Conservation (phyloP, 768 basidiomycete species). For the Tulasnella sp. region DNA sequence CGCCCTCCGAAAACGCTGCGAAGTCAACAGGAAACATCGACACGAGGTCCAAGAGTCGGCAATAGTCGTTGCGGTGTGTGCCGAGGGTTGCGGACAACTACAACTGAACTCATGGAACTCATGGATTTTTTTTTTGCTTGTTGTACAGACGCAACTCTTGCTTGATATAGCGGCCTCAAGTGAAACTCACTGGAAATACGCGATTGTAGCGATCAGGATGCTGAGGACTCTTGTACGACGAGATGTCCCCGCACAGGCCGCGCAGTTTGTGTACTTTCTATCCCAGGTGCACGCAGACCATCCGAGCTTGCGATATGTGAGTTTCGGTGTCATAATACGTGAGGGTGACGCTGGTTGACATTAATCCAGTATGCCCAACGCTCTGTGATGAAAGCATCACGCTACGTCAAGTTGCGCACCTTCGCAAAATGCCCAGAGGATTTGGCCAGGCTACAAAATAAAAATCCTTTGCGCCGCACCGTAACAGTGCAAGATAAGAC, state of each 20-base stretch:
- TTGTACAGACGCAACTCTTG: constrained; percentile 33
- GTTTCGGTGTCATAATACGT: neutral
- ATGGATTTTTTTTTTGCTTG: neutral
- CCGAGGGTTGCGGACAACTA: constrained; percentile 34
- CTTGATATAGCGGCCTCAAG: constrained; percentile 49
- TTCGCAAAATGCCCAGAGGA: constrained; percentile 46
- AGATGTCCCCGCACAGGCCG: constrained; percentile 42
- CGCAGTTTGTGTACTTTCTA: constrained; percentile 48
- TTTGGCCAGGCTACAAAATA: constrained; percentile 48
- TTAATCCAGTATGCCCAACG: constrained; percentile 51
- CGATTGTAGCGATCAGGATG: constrained; percentile 56
- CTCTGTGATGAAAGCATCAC: constrained; percentile 64
- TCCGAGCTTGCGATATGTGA: constrained; percentile 40
- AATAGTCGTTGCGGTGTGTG: constrained; percentile 26
- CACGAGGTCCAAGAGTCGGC: constrained; percentile 21
- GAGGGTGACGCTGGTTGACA: neutral
- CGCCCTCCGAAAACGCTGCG: neutral
- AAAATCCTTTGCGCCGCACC: constrained; percentile 54
- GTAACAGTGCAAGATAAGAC: constrained; percentile 41
- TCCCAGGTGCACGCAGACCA: constrained; percentile 52
- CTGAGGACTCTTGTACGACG: constrained; percentile 58
- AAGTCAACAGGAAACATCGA: neutral
- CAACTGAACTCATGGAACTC: neutral
- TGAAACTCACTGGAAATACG: constrained; percentile 71
- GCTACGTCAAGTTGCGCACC: constrained; percentile 74